A percentile compares a stretch with the other conserved stretches of the same genome.
phyloP scores from a whole-genome alignment of 2,329 filamentous ascomycete species.

The Elsinoe fawcettii region DNA sequence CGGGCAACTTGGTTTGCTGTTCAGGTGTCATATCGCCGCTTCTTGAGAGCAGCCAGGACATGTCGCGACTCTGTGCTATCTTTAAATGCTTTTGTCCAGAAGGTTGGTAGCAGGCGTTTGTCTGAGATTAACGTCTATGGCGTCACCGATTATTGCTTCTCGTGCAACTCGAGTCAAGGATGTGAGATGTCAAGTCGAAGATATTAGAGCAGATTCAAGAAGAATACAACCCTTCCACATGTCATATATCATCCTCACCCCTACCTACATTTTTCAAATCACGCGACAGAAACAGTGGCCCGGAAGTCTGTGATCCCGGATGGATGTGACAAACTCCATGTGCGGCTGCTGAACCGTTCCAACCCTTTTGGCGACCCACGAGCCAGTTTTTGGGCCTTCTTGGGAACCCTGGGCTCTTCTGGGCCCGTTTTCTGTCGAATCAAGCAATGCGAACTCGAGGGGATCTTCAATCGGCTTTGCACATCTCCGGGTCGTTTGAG shows the following conservation, averaged over 20 bases:
- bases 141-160: not conserved
- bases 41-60: not conserved
- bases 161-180: not conserved
- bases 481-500: not conserved
- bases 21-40: conserved; percentile 6
- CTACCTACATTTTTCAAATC: conserved; percentile 8
- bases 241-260: not conserved
- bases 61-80: not conserved
- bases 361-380: not conserved
- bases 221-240: not conserved
- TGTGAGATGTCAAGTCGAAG: not conserved
- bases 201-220: not conserved
- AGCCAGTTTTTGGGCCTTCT: not conserved
- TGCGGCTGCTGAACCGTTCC: not conserved
- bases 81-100: not conserved
- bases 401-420: not conserved
- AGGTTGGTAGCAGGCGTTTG: not conserved
- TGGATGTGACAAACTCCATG: conserved; percentile 3
- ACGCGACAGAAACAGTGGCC: conserved; percentile 10
- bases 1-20: not conserved
- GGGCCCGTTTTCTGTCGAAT: not conserved
- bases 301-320: conserved; percentile 7
- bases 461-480: conserved; percentile 6
- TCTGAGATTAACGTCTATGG: conserved; percentile 3
- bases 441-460: not conserved